Conservation (phyloP, 2,329 filamentous ascomycete species). For the Phialocephala sp. region DNA sequence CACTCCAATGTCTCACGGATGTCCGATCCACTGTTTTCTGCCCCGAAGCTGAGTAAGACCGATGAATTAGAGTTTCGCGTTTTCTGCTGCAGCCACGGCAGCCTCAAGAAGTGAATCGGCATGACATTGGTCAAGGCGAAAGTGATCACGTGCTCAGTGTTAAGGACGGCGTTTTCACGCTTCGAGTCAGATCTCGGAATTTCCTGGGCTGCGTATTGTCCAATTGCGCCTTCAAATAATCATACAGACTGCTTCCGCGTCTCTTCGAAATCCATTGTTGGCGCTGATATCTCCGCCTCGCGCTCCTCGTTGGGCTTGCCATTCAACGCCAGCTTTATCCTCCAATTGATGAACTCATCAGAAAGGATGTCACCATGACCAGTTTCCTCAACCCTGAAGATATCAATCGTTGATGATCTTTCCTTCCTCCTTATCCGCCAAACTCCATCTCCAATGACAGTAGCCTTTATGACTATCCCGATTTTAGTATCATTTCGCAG, state of each 20-base stretch:
- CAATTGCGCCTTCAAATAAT: too few relatives aligned
- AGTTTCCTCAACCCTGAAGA: slow-evolving; percentile 74
- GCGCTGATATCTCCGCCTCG: background rate
- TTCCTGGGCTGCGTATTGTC: too few relatives aligned
- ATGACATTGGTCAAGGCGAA: background rate
- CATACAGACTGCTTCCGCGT: too few relatives aligned
- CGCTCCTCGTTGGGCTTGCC: slow-evolving; percentile 3
- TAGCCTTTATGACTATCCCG: slow-evolving; percentile 63
- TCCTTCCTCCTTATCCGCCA: slow-evolving; percentile 78
- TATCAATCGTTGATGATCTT: slow-evolving; percentile 69
- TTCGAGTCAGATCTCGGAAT: too few relatives aligned
- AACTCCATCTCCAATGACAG: slow-evolving; percentile 69
- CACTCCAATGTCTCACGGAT: slow-evolving; percentile 7
- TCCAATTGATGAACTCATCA: slow-evolving; percentile 78
- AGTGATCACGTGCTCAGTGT: background rate
- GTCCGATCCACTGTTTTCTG: background rate
- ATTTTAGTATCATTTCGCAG: slow-evolving; percentile 27
- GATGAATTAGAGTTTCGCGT: background rate
- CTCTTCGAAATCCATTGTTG: background rate
- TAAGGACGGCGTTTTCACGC: too few relatives aligned
- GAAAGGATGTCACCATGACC: slow-evolving; percentile 80
- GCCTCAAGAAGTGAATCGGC: background rate
- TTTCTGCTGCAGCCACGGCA: background rate
- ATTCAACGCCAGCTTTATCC: slow-evolving; percentile 43
- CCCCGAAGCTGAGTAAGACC: background rate